Percentiles rank a stretch among this genome's conserved stretches.
Conservation (phyloP, 2,329 filamentous ascomycete genomes). For the Xylaria arbuscula region DNA sequence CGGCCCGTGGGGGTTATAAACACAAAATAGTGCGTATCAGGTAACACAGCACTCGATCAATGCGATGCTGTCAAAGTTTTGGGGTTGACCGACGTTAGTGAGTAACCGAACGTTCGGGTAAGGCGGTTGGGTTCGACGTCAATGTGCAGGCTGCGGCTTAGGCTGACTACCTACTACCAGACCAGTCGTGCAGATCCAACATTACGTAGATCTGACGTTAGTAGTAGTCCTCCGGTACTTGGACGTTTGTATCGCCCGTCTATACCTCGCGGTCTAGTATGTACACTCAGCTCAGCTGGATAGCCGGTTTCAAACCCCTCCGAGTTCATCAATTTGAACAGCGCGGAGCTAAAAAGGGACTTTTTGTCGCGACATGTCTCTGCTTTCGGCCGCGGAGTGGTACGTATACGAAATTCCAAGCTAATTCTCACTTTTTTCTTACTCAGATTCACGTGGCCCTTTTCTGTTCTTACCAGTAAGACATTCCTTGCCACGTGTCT, state of each 20-base stretch:
- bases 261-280: not conserved
- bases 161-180: not conserved
- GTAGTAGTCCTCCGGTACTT: not conserved
- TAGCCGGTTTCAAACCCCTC: not conserved
- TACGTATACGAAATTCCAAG: conserved; percentile 5
- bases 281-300: not conserved
- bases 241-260: not conserved
- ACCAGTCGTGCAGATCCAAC: not conserved
- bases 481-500: not conserved
- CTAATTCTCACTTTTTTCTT: conserved; percentile 21
- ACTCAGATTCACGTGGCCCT: conserved; percentile 27
- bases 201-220: conserved; percentile 6
- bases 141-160: conserved; percentile 1
- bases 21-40: not conserved
- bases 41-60: conserved; percentile 8
- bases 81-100: not conserved
- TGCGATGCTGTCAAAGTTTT: not conserved
- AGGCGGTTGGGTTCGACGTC: not conserved
- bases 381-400: conserved; percentile 15
- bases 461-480: not conserved
- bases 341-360: not conserved
- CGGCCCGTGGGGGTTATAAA: conserved; percentile 18
- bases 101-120: conserved; percentile 9
- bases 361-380: conserved; percentile 28
- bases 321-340: not conserved